These are phyloP conservation scores for Rosa lucieae DNA, from an alignment of 306 rosid genomes.

Conservation along the genomic window DNA sequence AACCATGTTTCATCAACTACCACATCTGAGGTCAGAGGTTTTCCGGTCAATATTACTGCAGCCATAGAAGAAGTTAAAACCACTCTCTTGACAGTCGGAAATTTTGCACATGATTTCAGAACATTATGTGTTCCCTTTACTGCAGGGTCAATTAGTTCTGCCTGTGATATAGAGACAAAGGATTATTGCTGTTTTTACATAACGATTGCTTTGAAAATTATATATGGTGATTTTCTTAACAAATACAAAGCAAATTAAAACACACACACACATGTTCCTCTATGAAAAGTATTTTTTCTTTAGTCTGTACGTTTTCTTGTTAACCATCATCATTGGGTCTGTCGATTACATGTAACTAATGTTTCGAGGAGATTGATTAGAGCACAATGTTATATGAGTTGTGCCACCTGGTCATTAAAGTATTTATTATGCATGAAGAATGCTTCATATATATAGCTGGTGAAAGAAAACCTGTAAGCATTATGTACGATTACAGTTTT, in stretches of 20 bases:
- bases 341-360: too few species aligned
- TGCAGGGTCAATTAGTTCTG: conserved; percentile 31
- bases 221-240: background rate
- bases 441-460: too few species aligned
- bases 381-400: too few species aligned
- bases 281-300: too few species aligned
- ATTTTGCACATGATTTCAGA: conserved; percentile 26
- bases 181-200: background rate
- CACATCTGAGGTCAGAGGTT: conserved; percentile 19
- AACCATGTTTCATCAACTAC: conserved; percentile 34
- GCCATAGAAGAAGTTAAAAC: conserved; percentile 35
- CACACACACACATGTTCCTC: background rate
- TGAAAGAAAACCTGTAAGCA: too few species aligned
- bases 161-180: conserved; percentile 4
- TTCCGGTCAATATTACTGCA: conserved; percentile 1
- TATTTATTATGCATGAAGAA: too few species aligned
- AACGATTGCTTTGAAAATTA: background rate
- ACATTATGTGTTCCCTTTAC: conserved; percentile 36
- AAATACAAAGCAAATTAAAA: background rate
- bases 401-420: too few species aligned
- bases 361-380: too few species aligned
- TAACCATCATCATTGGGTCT: background rate
- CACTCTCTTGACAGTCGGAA: conserved; percentile 19
- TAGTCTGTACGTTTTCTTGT: too few species aligned
- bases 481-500: too few species aligned